Percentiles rank a stretch among this genome's conserved stretches.
Evolutionary conservation across 2,329 filamentous ascomycete species (phyloP).

Genomic region (Fusarium subglutinans): DNA sequence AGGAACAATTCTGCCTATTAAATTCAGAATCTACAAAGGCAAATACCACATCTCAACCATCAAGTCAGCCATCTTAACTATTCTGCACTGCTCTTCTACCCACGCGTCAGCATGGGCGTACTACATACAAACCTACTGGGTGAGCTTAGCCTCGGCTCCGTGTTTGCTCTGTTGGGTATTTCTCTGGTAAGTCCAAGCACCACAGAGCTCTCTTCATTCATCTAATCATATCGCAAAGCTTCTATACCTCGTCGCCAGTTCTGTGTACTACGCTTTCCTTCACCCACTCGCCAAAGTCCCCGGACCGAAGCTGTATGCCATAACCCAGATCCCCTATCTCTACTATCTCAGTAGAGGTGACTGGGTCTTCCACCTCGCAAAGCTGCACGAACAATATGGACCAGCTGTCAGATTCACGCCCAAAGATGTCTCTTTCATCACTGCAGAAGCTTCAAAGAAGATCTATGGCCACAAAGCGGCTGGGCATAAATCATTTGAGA

Average conservation of each 20-base stretch:
- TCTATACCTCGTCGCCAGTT: not conserved
- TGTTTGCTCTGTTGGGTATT: not conserved
- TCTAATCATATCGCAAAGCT: not conserved
- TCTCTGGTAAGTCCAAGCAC: not conserved
- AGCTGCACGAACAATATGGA: not conserved
- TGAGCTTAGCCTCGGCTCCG: not conserved
- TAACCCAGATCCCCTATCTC: not conserved
- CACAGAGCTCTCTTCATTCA: not conserved
- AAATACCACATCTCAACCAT: not conserved
- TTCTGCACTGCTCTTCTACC: not conserved
- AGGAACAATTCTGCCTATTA: accelerated
- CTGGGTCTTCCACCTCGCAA: not conserved
- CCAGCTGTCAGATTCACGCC: not conserved
- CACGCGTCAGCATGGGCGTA: not conserved
- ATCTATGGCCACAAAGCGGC: not conserved
- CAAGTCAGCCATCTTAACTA: not conserved
- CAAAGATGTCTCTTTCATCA: conserved; percentile 7
- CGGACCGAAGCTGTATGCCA: not conserved
- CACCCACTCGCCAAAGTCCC: conserved; percentile 10
- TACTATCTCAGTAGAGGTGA: not conserved
- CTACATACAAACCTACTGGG: not conserved
- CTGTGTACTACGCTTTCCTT: not conserved
- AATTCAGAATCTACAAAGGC: accelerated
- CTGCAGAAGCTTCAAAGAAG: not conserved
- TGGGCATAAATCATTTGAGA: not conserved